Evolutionary conservation across 2,329 filamentous ascomycete species (phyloP), one percentile per base, ranked within the genome.

Genomic region (Cordyceps farinosa): DNA sequence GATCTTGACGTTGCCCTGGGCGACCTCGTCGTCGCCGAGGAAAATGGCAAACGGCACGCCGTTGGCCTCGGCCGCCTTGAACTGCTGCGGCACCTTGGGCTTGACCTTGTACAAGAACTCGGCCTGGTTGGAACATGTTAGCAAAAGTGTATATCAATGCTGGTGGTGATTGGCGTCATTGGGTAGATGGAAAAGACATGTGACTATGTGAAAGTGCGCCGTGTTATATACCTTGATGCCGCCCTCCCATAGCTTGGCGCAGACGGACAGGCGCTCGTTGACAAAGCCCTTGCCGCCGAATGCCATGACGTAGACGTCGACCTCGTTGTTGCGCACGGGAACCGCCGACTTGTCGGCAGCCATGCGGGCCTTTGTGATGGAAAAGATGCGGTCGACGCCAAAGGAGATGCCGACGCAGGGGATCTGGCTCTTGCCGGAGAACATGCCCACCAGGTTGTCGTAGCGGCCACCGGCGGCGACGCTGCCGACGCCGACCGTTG

Each of bases 241-340:
- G 8, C 90, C 91, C 69, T 92, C 87, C 92, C 94, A 96, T 56
- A 98, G 80, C 67, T 82, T 82, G 67, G 87, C 84, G 64, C 89
- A 88, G 44, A 98, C 84, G 32, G 87, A 80, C 87, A 97, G 93
- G 67, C 94, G 89, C 80, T 97, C 90, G 68, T 87, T 87, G 61
- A 97, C 78, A 75, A 93, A 94, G 27, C 88, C 90, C 77, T 93
- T 94, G 60, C 91, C 90, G 61, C 92, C 93, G 72, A 97, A 92
- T 0, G 92, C 92, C 92, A 98, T 98, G 71, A 98, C 90, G 76
- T 87, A 97, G 52, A 93, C 92, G 72, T 98, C 93, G 3, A 93
- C 89, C 69, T 95, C 90, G 71, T 88, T 92, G 67, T 83, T 82
- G 66, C 90, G 81, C 59, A 87, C 62, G 3, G 64, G 59, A 1